These are phyloP conservation scores for Ustilago nuda DNA, from an alignment of 1,284 basidiomycete species.

Conservation along the genomic window DNA sequence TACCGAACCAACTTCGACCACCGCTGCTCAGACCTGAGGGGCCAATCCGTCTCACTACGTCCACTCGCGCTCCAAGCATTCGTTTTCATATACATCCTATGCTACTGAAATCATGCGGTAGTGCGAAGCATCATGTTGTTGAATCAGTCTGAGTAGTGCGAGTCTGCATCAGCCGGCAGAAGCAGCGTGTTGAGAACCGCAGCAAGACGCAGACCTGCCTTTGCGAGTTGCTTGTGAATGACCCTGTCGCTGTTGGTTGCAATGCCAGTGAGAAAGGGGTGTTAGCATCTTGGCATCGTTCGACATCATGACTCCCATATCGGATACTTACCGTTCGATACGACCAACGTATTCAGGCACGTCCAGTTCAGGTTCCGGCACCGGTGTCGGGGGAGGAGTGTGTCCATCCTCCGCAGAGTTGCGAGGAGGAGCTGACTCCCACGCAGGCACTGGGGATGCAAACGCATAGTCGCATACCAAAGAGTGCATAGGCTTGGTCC, in stretches of 20 bases:
- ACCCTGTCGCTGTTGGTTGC: conserved; percentile 73
- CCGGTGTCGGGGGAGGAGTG: conserved; percentile 15
- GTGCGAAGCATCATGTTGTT: background rate
- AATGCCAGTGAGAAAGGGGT: background rate
- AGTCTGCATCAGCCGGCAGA: conserved; percentile 22
- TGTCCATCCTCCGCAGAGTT: background rate
- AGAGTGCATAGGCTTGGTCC: conserved; percentile 59
- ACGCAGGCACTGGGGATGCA: conserved; percentile 74
- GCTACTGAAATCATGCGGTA: background rate
- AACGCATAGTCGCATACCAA: conserved; percentile 72
- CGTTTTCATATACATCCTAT: background rate
- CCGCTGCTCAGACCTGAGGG: conserved; percentile 3
- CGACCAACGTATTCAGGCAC: conserved; percentile 81
- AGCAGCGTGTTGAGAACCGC: conserved; percentile 77
- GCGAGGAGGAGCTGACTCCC: conserved; percentile 19
- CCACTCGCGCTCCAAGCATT: background rate
- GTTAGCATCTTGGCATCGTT: background rate
- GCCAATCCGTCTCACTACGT: background rate
- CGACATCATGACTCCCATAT: background rate
- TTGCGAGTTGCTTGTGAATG: conserved; percentile 82
- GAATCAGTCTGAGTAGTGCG: background rate
- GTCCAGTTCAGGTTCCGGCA: conserved; percentile 78
- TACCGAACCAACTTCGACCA: conserved; percentile 9
- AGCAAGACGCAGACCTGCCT: conserved; percentile 83
- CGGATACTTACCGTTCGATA: conserved; percentile 44